Base-by-base conservation (phyloP, 345 rosid species). In the Cardamine chenopodiifolia region DNA sequence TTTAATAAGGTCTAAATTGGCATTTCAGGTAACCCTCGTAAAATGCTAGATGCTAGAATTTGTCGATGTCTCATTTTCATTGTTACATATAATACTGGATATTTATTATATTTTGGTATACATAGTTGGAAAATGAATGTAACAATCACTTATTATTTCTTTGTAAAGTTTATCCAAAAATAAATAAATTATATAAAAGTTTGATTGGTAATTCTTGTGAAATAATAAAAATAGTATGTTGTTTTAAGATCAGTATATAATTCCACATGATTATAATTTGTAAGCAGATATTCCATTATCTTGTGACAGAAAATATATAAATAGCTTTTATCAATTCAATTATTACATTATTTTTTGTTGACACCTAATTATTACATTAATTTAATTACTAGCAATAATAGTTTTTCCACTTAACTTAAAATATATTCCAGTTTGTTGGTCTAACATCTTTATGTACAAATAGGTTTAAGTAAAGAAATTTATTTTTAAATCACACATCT, bases 1-100 rank as follows among this genome's bases (percentile, higher is more conserved):
- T 74, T 66, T 44, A 44, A 18, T 37, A 37, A 35, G 61, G 67
- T 66, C 35, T 34, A 28, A 19, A 10, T 8, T 49, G 48, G 59
- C 40, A 59, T 75, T 68, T 75, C 26, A 18, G 2, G 44, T 52
- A 28, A 53, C 59, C 59, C 17, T 17, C 5, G 47, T 34, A 1
- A 39, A 15, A n/a, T 57, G 18, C 19, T 69, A 71, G 49, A 65
- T 65, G 48, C 71, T 66, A 47, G 19, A 39, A 53, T 72, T 72
- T 44, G 50, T 65, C 57, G 32, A 29, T 62, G 39, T 73, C 71
- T 55, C 57, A 20, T 72, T 28, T 62, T 42, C 63, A 39, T 50
- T 8, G 52, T 72, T 37, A 57, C 18, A 26, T 25, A 17, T 71
- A 11, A 35, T 13, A 44, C 20, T 50, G n/a, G 12, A 22, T 50